Base-by-base conservation (phyloP, 176 grass and related monocot genomes). In the Aegilops longissima region DNA sequence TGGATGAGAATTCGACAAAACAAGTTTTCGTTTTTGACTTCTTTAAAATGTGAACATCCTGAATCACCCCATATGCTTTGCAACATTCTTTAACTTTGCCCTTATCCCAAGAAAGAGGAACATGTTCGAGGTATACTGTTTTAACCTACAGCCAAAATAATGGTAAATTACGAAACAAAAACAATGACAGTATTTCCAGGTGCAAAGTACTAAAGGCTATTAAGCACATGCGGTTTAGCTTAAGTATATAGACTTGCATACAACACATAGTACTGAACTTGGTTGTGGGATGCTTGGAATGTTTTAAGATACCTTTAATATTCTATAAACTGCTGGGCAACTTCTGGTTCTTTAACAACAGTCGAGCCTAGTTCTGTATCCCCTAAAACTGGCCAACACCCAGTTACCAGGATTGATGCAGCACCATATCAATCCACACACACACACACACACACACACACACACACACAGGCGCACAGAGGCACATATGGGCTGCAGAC, bases 1-100 rank as follows among this genome's bases (percentile, higher is more conserved):
- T 86, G 10, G 85, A 93, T 84, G 81, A 84, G 87, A 95, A 98
- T 88, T 92, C 93, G 80, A 98, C 89, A 90, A 98, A 95, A 86
- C 85, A 87, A 90, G 77, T 79, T 44, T 88, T 90, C 34, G 79
- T 91, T 80, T 88, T 89, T 80, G 71, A 72, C 31, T 18, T 88
- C 58, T 87, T 90, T 47, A 70, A 80, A 86, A 95, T 20, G 78
- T 81, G 66, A 82, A 95, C 84, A 58, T 87, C 91, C 66, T 89
- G 85, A 79, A 95, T 87, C 38, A 78, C 51, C n/a, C 95, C 95
- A 91, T 93, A 98, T 73, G 79, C 58, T 90, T 92, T 54, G 30
- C 89, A 98, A 51, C 85, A 84, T 66, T 88, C 87, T 86, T 92
- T 63, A 44, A 95, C 71, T 80, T 88, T 93, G 23, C 62, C 75